phyloP scores from a whole-genome alignment of 1,284 basidiomycete species.

The Porogramme epimiltina region DNA sequence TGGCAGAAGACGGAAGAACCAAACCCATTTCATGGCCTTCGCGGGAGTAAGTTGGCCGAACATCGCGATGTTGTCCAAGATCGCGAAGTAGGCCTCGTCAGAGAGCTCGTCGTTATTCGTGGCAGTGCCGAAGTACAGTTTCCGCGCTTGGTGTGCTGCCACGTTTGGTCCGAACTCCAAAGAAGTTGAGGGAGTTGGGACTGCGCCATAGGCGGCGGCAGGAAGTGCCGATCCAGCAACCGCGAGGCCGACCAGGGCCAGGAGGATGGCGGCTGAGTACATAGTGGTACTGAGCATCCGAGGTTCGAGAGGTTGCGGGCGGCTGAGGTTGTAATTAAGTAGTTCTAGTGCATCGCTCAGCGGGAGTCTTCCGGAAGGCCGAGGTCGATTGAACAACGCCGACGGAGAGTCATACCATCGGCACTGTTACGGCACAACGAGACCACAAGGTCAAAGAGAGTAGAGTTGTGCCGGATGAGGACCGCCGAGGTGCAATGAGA shows the following conservation, averaged over 20 bases:
- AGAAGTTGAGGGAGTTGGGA: not conserved
- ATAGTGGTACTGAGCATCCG: no score
- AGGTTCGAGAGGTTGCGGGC: no score
- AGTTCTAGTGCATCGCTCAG: no score
- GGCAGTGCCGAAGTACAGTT: slow-evolving; percentile 61
- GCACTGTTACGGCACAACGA: no score
- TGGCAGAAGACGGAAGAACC: not conserved
- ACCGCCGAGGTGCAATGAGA: not conserved
- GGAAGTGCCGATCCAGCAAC: not conserved
- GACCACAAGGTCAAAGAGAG: no score
- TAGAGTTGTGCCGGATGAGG: no score
- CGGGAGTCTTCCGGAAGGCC: no score
- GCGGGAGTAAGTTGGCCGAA: slow-evolving; percentile 54
- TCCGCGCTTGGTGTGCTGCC: slow-evolving; percentile 48
- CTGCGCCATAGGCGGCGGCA: not conserved
- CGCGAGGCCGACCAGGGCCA: not conserved
- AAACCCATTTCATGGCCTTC: slow-evolving; percentile 58
- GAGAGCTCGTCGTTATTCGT: slow-evolving; percentile 56
- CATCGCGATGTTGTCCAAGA: slow-evolving; percentile 42
- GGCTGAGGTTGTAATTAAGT: no score
- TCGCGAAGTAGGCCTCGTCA: slow-evolving; percentile 44
- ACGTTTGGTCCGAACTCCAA: slow-evolving; percentile 31
- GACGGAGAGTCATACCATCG: no score
- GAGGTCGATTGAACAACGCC: no score
- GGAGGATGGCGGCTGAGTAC: not conserved